Conservation (phyloP, 768 basidiomycete species). For the Lactarius sp. region DNA sequence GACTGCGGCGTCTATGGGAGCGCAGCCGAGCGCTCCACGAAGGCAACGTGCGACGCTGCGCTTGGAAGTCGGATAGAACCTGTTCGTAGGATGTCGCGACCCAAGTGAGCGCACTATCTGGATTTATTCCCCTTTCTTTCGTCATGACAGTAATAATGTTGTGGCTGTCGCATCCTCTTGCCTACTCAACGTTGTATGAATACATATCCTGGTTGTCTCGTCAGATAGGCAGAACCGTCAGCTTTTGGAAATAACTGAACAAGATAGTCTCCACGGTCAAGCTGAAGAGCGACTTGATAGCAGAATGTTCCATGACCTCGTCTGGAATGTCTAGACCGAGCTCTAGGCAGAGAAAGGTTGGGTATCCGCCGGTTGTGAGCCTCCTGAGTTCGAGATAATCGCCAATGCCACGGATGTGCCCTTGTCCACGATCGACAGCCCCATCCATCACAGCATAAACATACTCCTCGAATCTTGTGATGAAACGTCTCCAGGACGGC, state of each 20-base stretch:
- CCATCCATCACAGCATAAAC: conserved; percentile 37
- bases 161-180: conserved; percentile 37
- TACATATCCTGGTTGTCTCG: conserved; percentile 34
- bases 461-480: conserved; percentile 31
- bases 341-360: conserved; percentile 37
- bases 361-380: conserved; percentile 38
- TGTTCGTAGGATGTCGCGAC: neutral
- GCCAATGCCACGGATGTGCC: conserved; percentile 23
- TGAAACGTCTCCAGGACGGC: conserved; percentile 33
- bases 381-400: too few species aligned
- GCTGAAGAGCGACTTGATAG: conserved; percentile 32
- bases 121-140: too few species aligned
- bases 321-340: conserved; percentile 39
- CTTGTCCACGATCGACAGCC: conserved; percentile 37
- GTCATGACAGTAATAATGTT: conserved; percentile 43
- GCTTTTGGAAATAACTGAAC: too few species aligned
- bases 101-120: too few species aligned
- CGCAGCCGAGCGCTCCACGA: conserved; percentile 24
- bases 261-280: conserved; percentile 30
- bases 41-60: conserved; percentile 31
- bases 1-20: neutral
- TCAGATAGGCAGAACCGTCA: too few species aligned
- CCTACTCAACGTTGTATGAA: conserved; percentile 40
- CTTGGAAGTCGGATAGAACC: conserved; percentile 27
- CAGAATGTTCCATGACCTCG: conserved; percentile 39